A percentile compares a stretch with the other conserved stretches of the same genome.
Conservation (phyloP, 257 asterid genomes). For the Solanum megistacrolobum region DNA sequence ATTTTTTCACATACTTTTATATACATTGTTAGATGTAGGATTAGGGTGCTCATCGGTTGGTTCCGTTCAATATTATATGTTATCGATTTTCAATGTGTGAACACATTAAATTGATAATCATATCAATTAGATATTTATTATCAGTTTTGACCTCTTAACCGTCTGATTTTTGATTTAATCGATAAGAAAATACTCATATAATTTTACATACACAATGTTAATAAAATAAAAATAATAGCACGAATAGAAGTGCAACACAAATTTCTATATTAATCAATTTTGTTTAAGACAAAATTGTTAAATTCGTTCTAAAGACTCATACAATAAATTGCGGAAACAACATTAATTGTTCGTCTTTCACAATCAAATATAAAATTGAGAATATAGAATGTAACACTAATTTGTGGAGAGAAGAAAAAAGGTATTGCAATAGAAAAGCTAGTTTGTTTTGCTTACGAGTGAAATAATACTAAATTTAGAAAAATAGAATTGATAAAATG, state of each 20-base stretch:
- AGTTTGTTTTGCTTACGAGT: not conserved
- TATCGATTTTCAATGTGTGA: not conserved
- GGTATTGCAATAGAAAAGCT: not conserved
- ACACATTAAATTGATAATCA: too few species aligned
- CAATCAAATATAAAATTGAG: not conserved
- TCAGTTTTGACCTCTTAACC: too few species aligned
- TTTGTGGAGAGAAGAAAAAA: not conserved
- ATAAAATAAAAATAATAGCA: not conserved
- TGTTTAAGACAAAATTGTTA: not conserved
- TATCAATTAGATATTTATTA: too few species aligned
- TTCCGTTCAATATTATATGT: not conserved
- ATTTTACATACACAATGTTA: too few species aligned
- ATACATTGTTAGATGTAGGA: not conserved
- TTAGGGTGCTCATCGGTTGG: not conserved
- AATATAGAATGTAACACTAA: not conserved
- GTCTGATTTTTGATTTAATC: too few species aligned
- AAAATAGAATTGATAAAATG: too few species aligned
- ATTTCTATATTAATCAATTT: too few species aligned
- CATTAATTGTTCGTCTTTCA: too few species aligned
- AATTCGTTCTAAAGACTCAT: not conserved
- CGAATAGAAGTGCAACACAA: not conserved
- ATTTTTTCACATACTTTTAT: not conserved
- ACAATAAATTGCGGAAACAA: not conserved
- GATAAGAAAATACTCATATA: too few species aligned
- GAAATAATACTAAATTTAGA: too few species aligned